Base-by-base conservation (phyloP, 805 yeast genomes). In the Barnettozyma pratensis region DNA sequence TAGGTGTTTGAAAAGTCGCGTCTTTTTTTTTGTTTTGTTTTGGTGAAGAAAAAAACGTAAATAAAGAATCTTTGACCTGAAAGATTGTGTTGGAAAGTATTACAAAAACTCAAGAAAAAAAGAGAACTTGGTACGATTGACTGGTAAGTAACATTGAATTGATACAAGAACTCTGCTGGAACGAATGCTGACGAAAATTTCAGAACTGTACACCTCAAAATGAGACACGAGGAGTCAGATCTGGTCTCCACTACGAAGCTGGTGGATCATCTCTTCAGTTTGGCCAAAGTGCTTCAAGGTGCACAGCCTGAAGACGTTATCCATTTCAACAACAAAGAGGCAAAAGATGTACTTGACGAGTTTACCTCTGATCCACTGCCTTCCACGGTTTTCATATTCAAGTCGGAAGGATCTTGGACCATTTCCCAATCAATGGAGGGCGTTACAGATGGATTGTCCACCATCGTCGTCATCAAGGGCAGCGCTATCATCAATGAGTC, bases 381-480 rank as follows among this genome's bases (percentile, higher is more conserved):
- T 1, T 43, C 61, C 3, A 56, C 69, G 0, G 12, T 65, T 2
- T 61, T 64, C 44, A 47, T 66, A 11, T 50, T 54, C 6, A 56
- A 57, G 27, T 34, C 51, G 10, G 44, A 41, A 2, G 48, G 50
- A 6, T 45, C 48, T 3, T 62, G 61, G 59, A 12, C 19, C 5
- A 35, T 57, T 9, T 34, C 55, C 4, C 31, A 51, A 9, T 37
- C 55, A 11, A 29, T 54, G 26, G 45, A 49, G 12, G 50, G 49
- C 12, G 14, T 47, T 6, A 14, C 39, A 10, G 42, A 44, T 9
- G 54, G 55, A 8, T 27, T 46, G 14, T 58, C 71, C 1, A 59
- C 69, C 1, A 59, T 72, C 12, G 68, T 75, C 9, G 47, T 77
- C n/a, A 67, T 78, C 42, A 79, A 78, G 53, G 71, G 66, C 19